Evolutionary conservation across 129 eudicot species (phyloP).

Genomic region (Logfia minima): DNA sequence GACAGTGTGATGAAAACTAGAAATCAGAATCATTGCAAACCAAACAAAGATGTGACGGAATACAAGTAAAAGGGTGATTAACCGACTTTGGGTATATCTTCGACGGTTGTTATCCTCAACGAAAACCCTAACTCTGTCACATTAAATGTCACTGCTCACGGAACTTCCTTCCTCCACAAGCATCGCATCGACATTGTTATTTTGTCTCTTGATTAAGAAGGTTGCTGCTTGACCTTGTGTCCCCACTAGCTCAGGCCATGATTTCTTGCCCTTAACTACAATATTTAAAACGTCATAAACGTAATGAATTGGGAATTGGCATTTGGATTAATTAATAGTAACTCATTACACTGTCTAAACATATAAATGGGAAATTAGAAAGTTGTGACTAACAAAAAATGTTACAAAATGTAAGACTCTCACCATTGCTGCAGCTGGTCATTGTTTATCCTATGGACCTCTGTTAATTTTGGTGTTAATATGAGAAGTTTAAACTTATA

Average conservation of each 20-base stretch:
- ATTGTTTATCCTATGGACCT: not conserved
- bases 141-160: conserved; percentile 18
- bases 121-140: conserved; percentile 39
- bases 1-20: not conserved
- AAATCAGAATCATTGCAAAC: not conserved
- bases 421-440: conserved; percentile 13
- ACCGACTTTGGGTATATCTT: conserved; percentile 35
- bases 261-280: conserved; percentile 36
- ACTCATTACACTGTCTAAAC: not conserved
- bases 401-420: not conserved
- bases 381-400: too few relatives aligned
- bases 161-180: conserved; percentile 31
- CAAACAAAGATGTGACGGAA: not conserved
- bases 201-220: conserved; percentile 27
- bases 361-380: not conserved
- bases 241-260: conserved; percentile 41
- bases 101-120: conserved; percentile 25
- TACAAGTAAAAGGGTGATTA: not conserved
- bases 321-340: not conserved
- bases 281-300: not conserved
- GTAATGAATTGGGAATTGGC: not conserved
- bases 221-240: conserved; percentile 15
- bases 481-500: not conserved
- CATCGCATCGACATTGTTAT: conserved; percentile 20
- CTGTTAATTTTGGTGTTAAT: not conserved